Evolutionary conservation across 75 land plant species (phyloP).

Genomic region (Larix kaempferi): DNA sequence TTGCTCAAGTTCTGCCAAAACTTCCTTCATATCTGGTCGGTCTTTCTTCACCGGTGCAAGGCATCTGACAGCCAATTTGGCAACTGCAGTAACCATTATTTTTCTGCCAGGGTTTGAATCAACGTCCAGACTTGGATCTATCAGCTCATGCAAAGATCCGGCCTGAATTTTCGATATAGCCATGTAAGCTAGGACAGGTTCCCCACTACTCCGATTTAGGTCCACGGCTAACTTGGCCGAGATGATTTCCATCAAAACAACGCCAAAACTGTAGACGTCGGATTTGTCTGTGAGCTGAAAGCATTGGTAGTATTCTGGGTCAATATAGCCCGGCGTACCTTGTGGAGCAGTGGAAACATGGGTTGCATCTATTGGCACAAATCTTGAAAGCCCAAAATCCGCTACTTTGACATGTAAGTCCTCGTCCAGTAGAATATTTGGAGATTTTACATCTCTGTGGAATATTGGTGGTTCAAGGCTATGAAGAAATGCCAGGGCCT

Average conservation of each 20-base stretch:
- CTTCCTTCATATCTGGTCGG: too few relatives aligned
- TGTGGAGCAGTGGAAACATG: slow-evolving; percentile 20
- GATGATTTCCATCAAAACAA: slow-evolving; percentile 20
- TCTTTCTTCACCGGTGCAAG: too few relatives aligned
- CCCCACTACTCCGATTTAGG: neutral
- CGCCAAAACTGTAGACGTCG: slow-evolving; percentile 28
- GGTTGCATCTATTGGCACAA: slow-evolving; percentile 12
- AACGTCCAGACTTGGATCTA: too few relatives aligned
- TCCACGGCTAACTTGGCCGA: slow-evolving; percentile 6
- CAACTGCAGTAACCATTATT: too few relatives aligned
- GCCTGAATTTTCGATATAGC: too few relatives aligned
- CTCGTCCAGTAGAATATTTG: slow-evolving; percentile 25
- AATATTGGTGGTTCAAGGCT: slow-evolving; percentile 15
- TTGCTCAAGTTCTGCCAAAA: too few relatives aligned
- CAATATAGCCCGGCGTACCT: slow-evolving; percentile 21
- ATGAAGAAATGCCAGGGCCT: slow-evolving; percentile 17
- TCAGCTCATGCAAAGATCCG: too few relatives aligned
- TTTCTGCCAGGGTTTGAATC: too few relatives aligned
- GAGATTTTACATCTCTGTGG: slow-evolving; percentile 21
- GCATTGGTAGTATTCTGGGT: slow-evolving; percentile 15
- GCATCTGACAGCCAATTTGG: too few relatives aligned
- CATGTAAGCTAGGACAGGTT: too few relatives aligned
- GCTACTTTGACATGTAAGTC: slow-evolving; percentile 17
- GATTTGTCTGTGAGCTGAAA: slow-evolving; percentile 19
- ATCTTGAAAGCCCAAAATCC: slow-evolving; percentile 21